Evolutionary conservation across 2,329 filamentous ascomycete genomes (phyloP).

Genomic region (Esteya vermicola): DNA sequence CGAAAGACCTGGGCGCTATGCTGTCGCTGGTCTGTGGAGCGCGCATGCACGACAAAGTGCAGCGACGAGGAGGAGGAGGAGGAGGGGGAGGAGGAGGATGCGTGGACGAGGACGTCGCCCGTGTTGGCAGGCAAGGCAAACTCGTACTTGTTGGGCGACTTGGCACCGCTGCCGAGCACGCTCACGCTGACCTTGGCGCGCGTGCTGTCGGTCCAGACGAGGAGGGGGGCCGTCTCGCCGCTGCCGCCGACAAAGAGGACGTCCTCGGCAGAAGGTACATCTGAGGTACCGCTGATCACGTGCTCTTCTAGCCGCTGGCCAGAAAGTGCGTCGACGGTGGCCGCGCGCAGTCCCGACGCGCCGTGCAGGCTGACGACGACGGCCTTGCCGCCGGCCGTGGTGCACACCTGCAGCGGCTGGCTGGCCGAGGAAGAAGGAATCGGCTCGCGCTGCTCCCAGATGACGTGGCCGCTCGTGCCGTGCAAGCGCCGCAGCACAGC

Average conservation of each 20-base stretch:
- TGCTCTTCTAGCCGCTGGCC: slow-evolving; percentile 62
- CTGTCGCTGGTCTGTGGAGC: slow-evolving; percentile 47
- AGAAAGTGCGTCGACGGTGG: slow-evolving; percentile 55
- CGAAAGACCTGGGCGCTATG: slow-evolving; percentile 64
- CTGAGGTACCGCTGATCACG: slow-evolving; percentile 36
- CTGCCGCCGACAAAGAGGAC: slow-evolving; percentile 66
- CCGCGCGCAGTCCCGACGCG: slow-evolving; percentile 64
- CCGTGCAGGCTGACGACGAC: slow-evolving; percentile 67
- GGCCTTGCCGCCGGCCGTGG: slow-evolving; percentile 52
- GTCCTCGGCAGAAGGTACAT: slow-evolving; percentile 50
- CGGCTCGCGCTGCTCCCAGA: slow-evolving; percentile 62
- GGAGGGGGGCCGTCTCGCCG: slow-evolving; percentile 56
- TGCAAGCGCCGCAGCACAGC: slow-evolving; percentile 54
- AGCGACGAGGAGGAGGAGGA: slow-evolving; percentile 34
- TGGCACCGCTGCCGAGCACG: slow-evolving; percentile 43
- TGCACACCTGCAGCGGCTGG: slow-evolving; percentile 64
- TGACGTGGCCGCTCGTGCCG: slow-evolving; percentile 54
- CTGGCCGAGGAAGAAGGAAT: too few relatives aligned
- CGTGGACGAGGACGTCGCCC: slow-evolving; percentile 4
- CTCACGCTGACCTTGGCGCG: slow-evolving; percentile 54
- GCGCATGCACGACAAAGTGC: slow-evolving; percentile 76
- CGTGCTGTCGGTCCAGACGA: slow-evolving; percentile 58
- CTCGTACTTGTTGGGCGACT: slow-evolving; percentile 28
- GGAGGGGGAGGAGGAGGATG: background rate
- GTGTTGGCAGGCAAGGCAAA: slow-evolving; percentile 8